Evolutionary conservation across 371 early-diverging fungal genomes (phyloP).

Genomic region (Mortierella sp.): DNA sequence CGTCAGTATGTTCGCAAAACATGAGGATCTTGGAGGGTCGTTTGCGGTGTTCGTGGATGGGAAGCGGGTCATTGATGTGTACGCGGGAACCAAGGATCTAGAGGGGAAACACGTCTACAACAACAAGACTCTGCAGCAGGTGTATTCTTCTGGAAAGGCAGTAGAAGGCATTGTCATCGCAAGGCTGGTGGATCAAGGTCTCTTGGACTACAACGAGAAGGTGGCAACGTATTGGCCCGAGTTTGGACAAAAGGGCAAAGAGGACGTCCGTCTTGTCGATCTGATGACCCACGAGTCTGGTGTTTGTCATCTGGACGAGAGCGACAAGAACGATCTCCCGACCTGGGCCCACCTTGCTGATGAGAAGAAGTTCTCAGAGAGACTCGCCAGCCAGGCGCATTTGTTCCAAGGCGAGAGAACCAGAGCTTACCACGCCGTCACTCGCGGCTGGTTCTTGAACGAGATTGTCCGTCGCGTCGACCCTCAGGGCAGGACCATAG

Average conservation of each 20-base stretch:
- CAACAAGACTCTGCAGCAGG: conserved; percentile 68
- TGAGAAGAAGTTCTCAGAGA: conserved; percentile 45
- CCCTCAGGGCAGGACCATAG: conserved; percentile 64
- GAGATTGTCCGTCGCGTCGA: conserved; percentile 73
- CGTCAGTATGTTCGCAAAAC: conserved; percentile 40
- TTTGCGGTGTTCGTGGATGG: conserved; percentile 68
- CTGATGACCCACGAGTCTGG: conserved; percentile 76
- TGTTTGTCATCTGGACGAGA: conserved; percentile 63
- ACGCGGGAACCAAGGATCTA: conserved; percentile 71
- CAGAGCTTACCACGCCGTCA: conserved; percentile 72
- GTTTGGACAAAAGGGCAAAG: conserved; percentile 78
- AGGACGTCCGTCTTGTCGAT: conserved; percentile 71
- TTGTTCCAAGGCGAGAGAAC: conserved; percentile 62
- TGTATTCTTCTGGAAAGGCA: conserved; percentile 73
- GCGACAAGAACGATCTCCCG: conserved; percentile 35
- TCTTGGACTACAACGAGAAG: conserved; percentile 62
- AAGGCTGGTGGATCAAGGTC: conserved; percentile 68
- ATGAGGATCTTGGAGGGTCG: conserved; percentile 64
- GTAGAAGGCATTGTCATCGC: conserved; percentile 71
- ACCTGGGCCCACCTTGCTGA: conserved; percentile 51
- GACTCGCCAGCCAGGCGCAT: conserved; percentile 71
- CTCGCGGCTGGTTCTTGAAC: conserved; percentile 79
- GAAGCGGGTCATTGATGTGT: conserved; percentile 66
- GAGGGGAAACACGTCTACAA: conserved; percentile 57
- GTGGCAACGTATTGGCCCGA: conserved; percentile 81